Evolutionary conservation across 345 rosid genomes (phyloP).

Genomic region (Pugionium dolabratum): DNA sequence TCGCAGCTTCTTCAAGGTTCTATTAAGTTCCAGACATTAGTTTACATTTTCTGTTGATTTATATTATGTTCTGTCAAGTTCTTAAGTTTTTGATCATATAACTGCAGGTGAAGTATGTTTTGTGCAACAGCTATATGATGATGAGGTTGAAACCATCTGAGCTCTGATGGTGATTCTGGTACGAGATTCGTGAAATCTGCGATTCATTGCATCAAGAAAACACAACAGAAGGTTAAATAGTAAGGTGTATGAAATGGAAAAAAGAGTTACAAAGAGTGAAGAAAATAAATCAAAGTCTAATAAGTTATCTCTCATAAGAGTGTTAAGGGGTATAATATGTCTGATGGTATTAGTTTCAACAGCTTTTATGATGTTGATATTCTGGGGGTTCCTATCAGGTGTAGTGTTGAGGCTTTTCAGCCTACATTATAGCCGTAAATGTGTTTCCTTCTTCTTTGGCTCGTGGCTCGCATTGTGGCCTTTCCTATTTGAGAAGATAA

Average conservation of each 20-base stretch:
- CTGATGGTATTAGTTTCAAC: conserved; percentile 62
- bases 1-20: conserved; percentile 13
- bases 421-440: conserved; percentile 69
- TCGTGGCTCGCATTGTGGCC: conserved; percentile 95
- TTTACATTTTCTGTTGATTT: not conserved
- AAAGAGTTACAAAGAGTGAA: conserved; percentile 25
- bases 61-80: not conserved
- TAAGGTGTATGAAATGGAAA: conserved; percentile 28
- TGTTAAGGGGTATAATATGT: conserved; percentile 67
- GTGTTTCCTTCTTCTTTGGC: conserved; percentile 64
- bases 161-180: conserved; percentile 16
- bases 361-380: conserved; percentile 79
- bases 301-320: conserved; percentile 50
- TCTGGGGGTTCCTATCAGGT: conserved; percentile 62
- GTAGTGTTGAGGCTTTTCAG: conserved; percentile 67
- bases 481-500: conserved; percentile 78
- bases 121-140: conserved; percentile 9
- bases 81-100: conserved; percentile 25
- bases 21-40: not conserved
- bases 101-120: conserved; percentile 32
- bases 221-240: conserved; percentile 1
- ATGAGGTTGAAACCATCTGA: conserved; percentile 17
- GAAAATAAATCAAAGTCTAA: conserved; percentile 37
- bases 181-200: not conserved
- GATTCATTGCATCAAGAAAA: not conserved